Percentiles rank a stretch among this genome's conserved stretches.
phyloP scores from a whole-genome alignment of 345 rosid species.

The Heritiera littoralis region DNA sequence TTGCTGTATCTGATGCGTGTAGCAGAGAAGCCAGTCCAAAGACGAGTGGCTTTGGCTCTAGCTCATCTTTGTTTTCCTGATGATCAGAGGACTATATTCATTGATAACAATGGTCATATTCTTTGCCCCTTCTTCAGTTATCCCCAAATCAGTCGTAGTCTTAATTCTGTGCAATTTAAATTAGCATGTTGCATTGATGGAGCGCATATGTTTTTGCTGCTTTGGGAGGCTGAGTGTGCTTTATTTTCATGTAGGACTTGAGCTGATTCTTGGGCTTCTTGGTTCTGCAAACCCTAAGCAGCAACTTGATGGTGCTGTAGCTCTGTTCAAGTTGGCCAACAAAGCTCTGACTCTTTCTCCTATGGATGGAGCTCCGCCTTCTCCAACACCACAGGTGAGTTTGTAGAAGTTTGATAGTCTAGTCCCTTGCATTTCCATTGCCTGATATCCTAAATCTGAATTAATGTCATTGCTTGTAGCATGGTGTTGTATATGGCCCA shows the following conservation, averaged over 20 bases:
- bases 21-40: conserved; percentile 80
- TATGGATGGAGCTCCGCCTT: conserved; percentile 92
- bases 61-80: conserved; percentile 94
- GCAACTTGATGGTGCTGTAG: conserved; percentile 96
- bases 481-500: conserved; percentile 3
- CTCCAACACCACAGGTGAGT: conserved; percentile 91
- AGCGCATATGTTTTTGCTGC: conserved; percentile 24
- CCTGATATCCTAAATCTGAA: conserved; percentile 7
- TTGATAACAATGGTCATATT: conserved; percentile 64
- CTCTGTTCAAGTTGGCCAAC: conserved; percentile 80
- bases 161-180: neutral
- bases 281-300: conserved; percentile 71
- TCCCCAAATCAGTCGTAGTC: conserved; percentile 9
- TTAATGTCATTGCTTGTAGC: neutral
- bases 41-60: conserved; percentile 88
- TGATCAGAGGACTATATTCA: conserved; percentile 82
- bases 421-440: conserved; percentile 12
- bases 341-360: conserved; percentile 87
- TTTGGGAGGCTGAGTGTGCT: conserved; percentile 23
- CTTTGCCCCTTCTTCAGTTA: conserved; percentile 9
- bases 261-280: conserved; percentile 85
- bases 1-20: conserved; percentile 83
- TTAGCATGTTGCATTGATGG: conserved; percentile 3
- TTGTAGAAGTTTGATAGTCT: conserved; percentile 22
- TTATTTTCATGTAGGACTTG: conserved; percentile 64